phyloP scores from a whole-genome alignment of 2,329 filamentous ascomycete genomes.

The Trichophyton mentagrophytes region DNA sequence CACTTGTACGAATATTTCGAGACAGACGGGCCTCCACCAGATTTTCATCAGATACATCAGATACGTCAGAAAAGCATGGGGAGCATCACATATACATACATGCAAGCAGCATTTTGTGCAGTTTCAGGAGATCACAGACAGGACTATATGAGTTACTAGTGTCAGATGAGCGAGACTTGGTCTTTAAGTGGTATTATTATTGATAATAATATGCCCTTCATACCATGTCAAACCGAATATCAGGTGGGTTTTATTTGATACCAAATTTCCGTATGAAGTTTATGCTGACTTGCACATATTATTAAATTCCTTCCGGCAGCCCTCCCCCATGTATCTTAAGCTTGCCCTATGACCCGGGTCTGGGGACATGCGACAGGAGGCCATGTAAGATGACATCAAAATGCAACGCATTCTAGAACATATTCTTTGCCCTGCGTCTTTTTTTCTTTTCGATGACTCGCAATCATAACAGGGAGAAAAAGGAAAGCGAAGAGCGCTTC shows the following conservation, averaged over 20 bases:
- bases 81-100: neutral
- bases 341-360: neutral
- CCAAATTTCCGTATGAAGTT: neutral
- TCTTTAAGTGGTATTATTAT: no score
- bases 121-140: neutral
- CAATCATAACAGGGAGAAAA: neutral
- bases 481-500: neutral
- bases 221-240: no score
- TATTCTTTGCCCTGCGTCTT: neutral
- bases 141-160: neutral
- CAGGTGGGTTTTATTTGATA: neutral
- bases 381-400: constrained; percentile 4
- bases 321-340: neutral
- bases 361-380: neutral
- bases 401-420: constrained; percentile 1
- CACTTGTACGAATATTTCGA: neutral
- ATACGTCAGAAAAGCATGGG: neutral
- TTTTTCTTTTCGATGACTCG: neutral
- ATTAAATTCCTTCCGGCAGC: no score
- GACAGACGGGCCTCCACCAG: neutral
- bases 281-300: neutral
- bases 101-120: neutral
- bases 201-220: no score
- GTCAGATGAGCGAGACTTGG: neutral
- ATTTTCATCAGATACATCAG: neutral